Conservation (phyloP, 1,139 yeast species). For the Chernovozyma aurita region DNA sequence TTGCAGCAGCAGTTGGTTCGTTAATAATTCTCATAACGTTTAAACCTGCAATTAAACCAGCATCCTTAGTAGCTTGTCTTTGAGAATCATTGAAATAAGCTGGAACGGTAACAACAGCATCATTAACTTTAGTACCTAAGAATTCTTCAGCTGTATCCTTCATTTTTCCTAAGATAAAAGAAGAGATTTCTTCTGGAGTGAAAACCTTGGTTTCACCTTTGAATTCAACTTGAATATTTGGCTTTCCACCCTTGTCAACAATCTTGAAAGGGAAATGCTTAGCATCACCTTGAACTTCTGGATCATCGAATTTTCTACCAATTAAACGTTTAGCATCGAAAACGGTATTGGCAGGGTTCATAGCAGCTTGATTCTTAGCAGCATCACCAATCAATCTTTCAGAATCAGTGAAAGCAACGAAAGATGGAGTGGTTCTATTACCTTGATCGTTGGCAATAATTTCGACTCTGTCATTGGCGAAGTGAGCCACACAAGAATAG, state of each 20-base stretch:
- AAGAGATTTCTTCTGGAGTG: conserved; percentile 64
- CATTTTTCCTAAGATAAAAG: conserved; percentile 77
- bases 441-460: conserved; percentile 99
- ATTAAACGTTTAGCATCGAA: conserved; percentile 72
- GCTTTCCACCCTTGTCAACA: conserved; percentile 58
- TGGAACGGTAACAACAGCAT: conserved; percentile 95
- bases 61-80: conserved; percentile 98
- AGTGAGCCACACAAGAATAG: conserved; percentile 97
- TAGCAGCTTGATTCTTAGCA: conserved; percentile 69
- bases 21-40: conserved; percentile 94
- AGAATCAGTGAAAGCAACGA: conserved; percentile 63
- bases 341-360: conserved; percentile 62
- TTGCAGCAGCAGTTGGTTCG: conserved; percentile 98
- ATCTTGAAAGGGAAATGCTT: conserved; percentile 98
- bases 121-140: conserved; percentile 89
- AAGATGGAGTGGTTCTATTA: conserved; percentile 82
- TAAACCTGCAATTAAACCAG: conserved; percentile 96
- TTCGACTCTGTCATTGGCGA: conserved; percentile 76
- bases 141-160: conserved; percentile 97
- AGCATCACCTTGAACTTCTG: conserved; percentile 90
- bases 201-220: conserved; percentile 62
- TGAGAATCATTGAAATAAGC: conserved; percentile 97
- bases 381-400: conserved; percentile 71
- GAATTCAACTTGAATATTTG: conserved; percentile 57
- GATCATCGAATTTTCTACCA: conserved; percentile 91